A percentile compares a stretch with the other conserved stretches of the same genome.
Conservation (phyloP, 345 rosid genomes). For the Melastoma malabathricum region DNA sequence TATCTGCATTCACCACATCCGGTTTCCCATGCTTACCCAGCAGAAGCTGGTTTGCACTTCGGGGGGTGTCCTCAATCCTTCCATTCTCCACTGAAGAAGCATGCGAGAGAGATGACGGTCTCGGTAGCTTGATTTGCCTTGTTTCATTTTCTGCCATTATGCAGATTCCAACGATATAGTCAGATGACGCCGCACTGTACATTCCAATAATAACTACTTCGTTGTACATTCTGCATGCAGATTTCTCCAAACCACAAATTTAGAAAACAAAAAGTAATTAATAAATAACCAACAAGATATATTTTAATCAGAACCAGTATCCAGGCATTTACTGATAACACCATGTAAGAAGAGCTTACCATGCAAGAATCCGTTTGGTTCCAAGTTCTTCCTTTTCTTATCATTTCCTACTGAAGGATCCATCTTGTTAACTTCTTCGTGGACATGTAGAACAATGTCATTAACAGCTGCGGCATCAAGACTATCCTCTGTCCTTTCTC, state of each 20-base stretch:
- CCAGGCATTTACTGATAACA: not conserved
- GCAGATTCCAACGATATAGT: conserved; percentile 3
- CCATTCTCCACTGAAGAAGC: conserved; percentile 18
- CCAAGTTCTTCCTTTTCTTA: conserved; percentile 47
- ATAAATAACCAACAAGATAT: not conserved
- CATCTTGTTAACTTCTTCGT: conserved; percentile 15
- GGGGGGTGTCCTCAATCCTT: conserved; percentile 19
- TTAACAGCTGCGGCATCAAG: conserved; percentile 7
- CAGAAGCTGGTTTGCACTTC: conserved; percentile 15
- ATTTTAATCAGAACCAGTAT: not conserved
- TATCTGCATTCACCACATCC: conserved; percentile 16
- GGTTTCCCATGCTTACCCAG: conserved; percentile 15
- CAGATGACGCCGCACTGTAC: not conserved
- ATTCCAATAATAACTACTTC: not conserved
- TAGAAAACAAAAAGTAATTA: not conserved
- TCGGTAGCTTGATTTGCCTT: conserved; percentile 4
- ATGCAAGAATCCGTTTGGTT: conserved; percentile 44
- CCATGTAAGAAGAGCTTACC: conserved; percentile 33
- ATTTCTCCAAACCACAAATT: too few relatives aligned
- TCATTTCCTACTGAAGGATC: conserved; percentile 20
- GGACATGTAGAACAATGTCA: conserved; percentile 10
- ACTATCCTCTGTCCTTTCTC: conserved; percentile 16
- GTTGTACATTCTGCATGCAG: not conserved
- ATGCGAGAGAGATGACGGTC: conserved; percentile 6
- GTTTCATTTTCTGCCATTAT: conserved; percentile 6